Conservation (phyloP, 495 filamentous ascomycete species). For the Penicillium lividum region DNA sequence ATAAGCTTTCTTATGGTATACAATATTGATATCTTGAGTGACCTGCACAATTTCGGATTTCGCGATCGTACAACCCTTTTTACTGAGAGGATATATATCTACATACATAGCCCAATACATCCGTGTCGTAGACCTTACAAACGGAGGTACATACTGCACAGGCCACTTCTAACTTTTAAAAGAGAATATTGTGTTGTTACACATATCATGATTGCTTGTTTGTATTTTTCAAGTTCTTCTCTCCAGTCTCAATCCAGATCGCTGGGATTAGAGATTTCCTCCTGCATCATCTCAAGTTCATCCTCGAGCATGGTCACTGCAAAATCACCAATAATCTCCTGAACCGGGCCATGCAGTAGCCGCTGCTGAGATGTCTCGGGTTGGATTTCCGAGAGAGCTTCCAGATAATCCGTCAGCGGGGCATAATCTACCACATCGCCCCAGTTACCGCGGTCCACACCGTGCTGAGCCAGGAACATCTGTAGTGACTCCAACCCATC, state of each 20-base stretch:
- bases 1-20: no score
- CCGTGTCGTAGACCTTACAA: no score
- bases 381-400: constrained; percentile 33
- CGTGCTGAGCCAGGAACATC: constrained; percentile 42
- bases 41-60: no score
- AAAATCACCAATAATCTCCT: constrained; percentile 40
- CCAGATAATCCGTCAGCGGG: constrained; percentile 41
- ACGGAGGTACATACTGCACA: no score
- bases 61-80: no score
- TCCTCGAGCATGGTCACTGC: constrained; percentile 45
- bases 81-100: no score
- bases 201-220: no score
- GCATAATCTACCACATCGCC: constrained; percentile 38
- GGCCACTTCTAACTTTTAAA: no score
- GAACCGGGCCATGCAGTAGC: constrained; percentile 37
- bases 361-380: constrained; percentile 28
- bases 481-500: constrained; percentile 39
- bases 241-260: background rate
- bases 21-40: no score
- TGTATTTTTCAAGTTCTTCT: no score
- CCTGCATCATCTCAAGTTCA: constrained; percentile 37
- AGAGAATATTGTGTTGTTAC: no score
- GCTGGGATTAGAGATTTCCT: constrained; percentile 23
- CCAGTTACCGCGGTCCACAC: constrained; percentile 50
- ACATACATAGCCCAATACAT: no score